Conservation (phyloP, 208 protist genomes). For the Leishmania martiniquensis region DNA sequence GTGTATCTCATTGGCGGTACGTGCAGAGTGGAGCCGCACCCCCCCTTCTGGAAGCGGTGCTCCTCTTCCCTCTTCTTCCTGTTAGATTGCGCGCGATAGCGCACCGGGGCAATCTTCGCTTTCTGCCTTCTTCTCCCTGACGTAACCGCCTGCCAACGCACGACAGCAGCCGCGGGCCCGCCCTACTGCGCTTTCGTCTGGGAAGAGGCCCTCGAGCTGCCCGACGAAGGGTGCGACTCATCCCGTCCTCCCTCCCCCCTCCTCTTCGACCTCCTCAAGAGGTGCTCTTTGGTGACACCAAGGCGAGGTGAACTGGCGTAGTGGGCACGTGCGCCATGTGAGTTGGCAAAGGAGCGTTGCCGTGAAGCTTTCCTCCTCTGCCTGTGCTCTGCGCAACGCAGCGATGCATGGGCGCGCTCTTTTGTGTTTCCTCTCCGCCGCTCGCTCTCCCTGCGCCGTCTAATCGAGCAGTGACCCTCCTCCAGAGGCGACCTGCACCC, state of each 20-base stretch:
- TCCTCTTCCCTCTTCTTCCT: background rate
- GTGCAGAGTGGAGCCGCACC: background rate
- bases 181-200: background rate
- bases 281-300: background rate
- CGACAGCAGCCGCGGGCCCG: background rate
- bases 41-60: background rate
- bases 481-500: background rate
- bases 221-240: background rate
- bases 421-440: background rate
- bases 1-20: background rate
- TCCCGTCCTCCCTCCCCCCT: background rate
- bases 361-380: background rate
- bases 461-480: background rate
- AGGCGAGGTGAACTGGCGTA: background rate
- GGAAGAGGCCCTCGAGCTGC: background rate
- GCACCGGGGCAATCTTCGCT: background rate
- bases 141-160: background rate
- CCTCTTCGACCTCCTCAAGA: background rate
- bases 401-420: background rate
- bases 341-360: background rate
- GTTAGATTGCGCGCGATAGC: slow-evolving; percentile 8
- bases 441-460: background rate
- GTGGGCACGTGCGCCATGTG: background rate
- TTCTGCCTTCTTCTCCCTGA: background rate
- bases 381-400: background rate